Percentiles rank a stretch among this genome's conserved stretches.
These are phyloP conservation scores for Marchantia paleacea DNA, from an alignment of 225 moss, liverwort and hornwort genomes.

Conservation along the genomic window DNA sequence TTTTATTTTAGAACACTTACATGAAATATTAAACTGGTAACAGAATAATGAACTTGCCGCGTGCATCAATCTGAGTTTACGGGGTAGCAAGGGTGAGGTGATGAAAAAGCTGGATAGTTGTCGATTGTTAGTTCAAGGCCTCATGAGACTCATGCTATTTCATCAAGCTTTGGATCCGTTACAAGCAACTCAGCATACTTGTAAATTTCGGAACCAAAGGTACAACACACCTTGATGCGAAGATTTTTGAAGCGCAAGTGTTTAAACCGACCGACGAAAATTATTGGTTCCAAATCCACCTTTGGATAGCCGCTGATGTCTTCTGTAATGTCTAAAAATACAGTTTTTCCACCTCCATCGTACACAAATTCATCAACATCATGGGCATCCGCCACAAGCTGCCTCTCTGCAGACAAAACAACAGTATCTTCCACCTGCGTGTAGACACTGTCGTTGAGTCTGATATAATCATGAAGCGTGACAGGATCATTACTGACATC, in stretches of 20 bases:
- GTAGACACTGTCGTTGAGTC: conserved; percentile 53
- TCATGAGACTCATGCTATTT: neutral
- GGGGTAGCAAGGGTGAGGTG: neutral
- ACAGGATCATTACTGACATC: conserved; percentile 53
- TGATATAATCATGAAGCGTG: conserved; percentile 58
- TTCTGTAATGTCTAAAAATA: conserved; percentile 65
- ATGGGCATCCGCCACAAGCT: conserved; percentile 76
- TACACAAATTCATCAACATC: conserved; percentile 86
- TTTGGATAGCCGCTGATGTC: conserved; percentile 32
- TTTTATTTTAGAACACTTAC: neutral
- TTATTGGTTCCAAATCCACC: conserved; percentile 60
- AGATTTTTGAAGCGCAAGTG: conserved; percentile 81
- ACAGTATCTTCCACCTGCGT: conserved; percentile 61
- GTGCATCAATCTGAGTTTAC: neutral
- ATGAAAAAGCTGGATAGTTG: neutral
- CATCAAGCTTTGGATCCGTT: neutral
- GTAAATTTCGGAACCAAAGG: conserved; percentile 6
- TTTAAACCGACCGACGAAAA: conserved; percentile 75
- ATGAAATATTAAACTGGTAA: neutral
- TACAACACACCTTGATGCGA: conserved; percentile 60
- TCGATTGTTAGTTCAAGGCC: neutral
- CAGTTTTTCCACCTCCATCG: conserved; percentile 81
- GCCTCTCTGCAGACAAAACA: conserved; percentile 57
- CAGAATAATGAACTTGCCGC: neutral
- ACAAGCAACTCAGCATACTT: neutral